Conservation (phyloP, 805 yeast genomes). For the Metschnikowia aberdeeniae region DNA sequence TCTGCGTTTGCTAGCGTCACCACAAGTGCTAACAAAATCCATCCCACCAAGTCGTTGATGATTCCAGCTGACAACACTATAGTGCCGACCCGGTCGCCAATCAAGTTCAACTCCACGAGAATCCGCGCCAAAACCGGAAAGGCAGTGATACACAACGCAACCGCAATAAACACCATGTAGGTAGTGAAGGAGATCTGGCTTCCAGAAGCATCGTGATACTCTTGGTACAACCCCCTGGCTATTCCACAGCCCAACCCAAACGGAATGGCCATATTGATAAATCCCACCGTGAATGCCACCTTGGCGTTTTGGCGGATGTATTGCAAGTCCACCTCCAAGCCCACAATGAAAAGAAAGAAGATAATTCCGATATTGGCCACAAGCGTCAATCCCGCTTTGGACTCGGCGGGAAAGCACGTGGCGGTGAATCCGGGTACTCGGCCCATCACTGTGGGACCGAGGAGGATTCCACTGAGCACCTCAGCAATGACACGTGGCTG, state of each 20-base stretch:
- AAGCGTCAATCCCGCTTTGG: constrained; percentile 60
- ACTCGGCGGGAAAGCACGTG: constrained; percentile 59
- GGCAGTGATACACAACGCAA: constrained; percentile 81
- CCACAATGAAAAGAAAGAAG: constrained; percentile 69
- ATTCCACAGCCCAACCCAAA: constrained; percentile 76
- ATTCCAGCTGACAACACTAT: constrained; percentile 81
- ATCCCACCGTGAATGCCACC: constrained; percentile 65
- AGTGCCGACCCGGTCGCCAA: constrained; percentile 67
- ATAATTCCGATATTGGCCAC: constrained; percentile 75
- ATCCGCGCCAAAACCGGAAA: constrained; percentile 82
- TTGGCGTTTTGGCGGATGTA: constrained; percentile 58
- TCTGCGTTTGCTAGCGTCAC: constrained; percentile 74
- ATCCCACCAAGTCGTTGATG: constrained; percentile 72
- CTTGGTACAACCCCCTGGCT: constrained; percentile 61
- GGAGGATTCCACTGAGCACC: constrained; percentile 68
- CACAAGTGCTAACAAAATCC: constrained; percentile 73
- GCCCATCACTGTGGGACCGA: constrained; percentile 77
- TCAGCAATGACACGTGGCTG: constrained; percentile 84
- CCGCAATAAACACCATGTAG: constrained; percentile 76
- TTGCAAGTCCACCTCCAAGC: constrained; percentile 69
- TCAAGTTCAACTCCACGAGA: constrained; percentile 64
- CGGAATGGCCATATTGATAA: constrained; percentile 71
- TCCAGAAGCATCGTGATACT: constrained; percentile 36
- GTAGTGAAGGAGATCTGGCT: constrained; percentile 58
- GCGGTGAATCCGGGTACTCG: constrained; percentile 62